Conservation (phyloP, 106 monocot species). For the Acorus calamus region DNA sequence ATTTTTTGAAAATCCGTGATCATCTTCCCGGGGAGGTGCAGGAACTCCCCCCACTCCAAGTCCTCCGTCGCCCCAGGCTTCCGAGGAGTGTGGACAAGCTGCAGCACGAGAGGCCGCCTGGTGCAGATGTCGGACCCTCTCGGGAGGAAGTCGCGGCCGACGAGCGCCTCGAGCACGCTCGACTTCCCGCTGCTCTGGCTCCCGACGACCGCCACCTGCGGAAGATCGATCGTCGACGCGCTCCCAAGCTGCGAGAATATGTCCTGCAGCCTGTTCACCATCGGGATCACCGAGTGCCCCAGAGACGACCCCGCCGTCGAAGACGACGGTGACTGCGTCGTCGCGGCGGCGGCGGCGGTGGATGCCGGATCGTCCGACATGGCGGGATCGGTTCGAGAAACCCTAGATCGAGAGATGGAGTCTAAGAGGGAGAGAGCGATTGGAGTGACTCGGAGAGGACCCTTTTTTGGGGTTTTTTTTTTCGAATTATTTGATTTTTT, state of each 20-base stretch:
- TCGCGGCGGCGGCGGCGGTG: not conserved
- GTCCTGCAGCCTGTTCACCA: constrained; percentile 82
- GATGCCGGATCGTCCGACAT: not conserved
- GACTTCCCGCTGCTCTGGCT: constrained; percentile 99
- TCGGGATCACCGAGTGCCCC: constrained; percentile 59
- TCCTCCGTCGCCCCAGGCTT: constrained; percentile 6
- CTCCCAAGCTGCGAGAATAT: constrained; percentile 76
- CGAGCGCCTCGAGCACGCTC: constrained; percentile 92
- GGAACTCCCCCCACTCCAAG: constrained; percentile 83
- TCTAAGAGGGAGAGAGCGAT: too few relatives aligned
- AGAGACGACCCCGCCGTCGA: constrained; percentile 22
- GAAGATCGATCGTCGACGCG: constrained; percentile 65
- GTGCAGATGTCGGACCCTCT: constrained; percentile 80
- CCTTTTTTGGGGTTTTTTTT: too few relatives aligned
- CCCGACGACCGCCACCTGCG: constrained; percentile 91
- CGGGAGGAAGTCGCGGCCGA: constrained; percentile 85
- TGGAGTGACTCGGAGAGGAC: too few relatives aligned
- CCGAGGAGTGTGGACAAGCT: constrained; percentile 46
- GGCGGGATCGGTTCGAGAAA: not conserved
- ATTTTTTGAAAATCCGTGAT: constrained; percentile 62
- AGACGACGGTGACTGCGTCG: not conserved
- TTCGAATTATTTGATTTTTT: too few relatives aligned
- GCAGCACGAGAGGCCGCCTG: constrained; percentile 76
- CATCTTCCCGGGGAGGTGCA: constrained; percentile 42
- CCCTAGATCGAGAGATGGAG: too few relatives aligned